Evolutionary conservation across 768 basidiomycete species (phyloP).

Genomic region (Aureoboletus auriporus): DNA sequence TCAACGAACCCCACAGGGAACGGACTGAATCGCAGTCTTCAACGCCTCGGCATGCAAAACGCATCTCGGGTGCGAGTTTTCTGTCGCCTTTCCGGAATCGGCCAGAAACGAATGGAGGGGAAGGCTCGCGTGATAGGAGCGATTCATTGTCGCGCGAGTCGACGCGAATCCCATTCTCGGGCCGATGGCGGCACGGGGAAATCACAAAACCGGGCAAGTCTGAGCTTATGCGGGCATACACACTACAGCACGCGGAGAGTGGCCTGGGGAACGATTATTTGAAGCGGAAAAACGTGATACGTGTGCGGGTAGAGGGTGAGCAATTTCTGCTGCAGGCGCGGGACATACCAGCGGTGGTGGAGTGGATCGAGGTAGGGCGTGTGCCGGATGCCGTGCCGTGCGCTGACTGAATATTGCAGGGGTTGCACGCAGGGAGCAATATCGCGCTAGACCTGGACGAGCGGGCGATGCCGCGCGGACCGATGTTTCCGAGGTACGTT

Average conservation of each 20-base stretch:
- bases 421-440: constrained; percentile 88
- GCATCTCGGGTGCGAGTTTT: constrained; percentile 26
- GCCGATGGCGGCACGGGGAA: constrained; percentile 17
- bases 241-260: constrained; percentile 87
- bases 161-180: constrained; percentile 7
- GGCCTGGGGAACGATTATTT: constrained; percentile 93
- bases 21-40: constrained; percentile 27
- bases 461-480: constrained; percentile 87
- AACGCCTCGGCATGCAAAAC: constrained; percentile 19
- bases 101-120: constrained; percentile 9
- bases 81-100: constrained; percentile 24
- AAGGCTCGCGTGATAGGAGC: constrained; percentile 10
- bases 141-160: constrained; percentile 18
- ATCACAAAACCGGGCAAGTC: constrained; percentile 41
- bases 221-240: constrained; percentile 67
- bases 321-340: constrained; percentile 93
- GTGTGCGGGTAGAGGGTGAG: constrained; percentile 89
- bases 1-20: constrained; percentile 13
- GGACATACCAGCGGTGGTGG: constrained; percentile 80
- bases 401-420: constrained; percentile 39
- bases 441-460: constrained; percentile 90
- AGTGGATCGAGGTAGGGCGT: constrained; percentile 86
- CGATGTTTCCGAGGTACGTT: constrained; percentile 70
- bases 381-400: constrained; percentile 1
- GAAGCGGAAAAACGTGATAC: constrained; percentile 91